Percentiles rank a stretch among this genome's conserved stretches.
These are phyloP conservation scores for Mangifera indica DNA, from an alignment of 345 rosid species.

Conservation along the genomic window DNA sequence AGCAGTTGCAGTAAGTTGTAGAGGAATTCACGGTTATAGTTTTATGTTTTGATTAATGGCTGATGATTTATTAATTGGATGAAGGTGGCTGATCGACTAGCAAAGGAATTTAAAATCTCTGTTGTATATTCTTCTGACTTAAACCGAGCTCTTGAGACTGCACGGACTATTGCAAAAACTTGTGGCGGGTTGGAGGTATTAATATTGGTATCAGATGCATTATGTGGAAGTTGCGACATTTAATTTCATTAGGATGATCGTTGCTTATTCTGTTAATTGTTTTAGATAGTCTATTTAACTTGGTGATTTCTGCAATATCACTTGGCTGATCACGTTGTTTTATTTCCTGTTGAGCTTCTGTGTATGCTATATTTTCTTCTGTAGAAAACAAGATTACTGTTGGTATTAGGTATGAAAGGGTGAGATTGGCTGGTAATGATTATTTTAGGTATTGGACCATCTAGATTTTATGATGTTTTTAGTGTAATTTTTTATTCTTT, in stretches of 20 bases:
- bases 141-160: slow-evolving; percentile 80
- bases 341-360: neutral
- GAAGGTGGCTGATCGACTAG: slow-evolving; percentile 68
- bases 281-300: neutral
- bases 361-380: neutral
- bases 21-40: neutral
- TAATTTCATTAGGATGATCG: neutral
- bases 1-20: slow-evolving; percentile 52
- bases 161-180: slow-evolving; percentile 59
- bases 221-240: neutral
- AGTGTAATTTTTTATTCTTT: neutral
- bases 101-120: slow-evolving; percentile 57
- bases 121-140: slow-evolving; percentile 78
- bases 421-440: neutral
- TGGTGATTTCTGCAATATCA: neutral
- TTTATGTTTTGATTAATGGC: neutral
- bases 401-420: neutral
- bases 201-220: neutral
- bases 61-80: slow-evolving; percentile 1
- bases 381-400: neutral
- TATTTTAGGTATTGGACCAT: neutral
- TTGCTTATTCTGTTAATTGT: neutral
- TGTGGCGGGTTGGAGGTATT: slow-evolving; percentile 65
- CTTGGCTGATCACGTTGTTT: neutral
- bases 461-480: neutral